phyloP scores from a whole-genome alignment of 441 rosid genomes.

The Pelargonium australe region DNA sequence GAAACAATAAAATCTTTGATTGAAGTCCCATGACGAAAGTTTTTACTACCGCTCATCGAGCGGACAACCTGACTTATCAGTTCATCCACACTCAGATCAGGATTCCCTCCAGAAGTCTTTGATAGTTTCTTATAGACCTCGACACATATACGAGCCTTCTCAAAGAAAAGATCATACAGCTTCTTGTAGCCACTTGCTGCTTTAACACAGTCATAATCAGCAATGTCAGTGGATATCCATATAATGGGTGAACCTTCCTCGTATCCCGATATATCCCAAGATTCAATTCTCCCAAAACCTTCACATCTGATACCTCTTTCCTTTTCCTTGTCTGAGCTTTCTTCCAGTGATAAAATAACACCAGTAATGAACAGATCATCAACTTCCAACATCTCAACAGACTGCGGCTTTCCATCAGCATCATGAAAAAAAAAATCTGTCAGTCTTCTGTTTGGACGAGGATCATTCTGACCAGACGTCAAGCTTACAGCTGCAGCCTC shows the following conservation, averaged over 20 bases:
- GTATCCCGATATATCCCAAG: constrained; percentile 79
- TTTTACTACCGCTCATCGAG: constrained; percentile 53
- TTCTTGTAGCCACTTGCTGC: constrained; percentile 54
- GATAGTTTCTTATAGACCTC: constrained; percentile 68
- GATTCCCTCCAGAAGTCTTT: constrained; percentile 52
- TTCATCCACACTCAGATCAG: constrained; percentile 59
- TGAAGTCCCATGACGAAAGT: constrained; percentile 44
- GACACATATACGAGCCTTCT: constrained; percentile 54
- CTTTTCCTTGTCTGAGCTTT: constrained; percentile 34
- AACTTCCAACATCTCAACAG: constrained; percentile 71
- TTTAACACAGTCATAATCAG: constrained; percentile 66
- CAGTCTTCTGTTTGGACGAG: constrained; percentile 55
- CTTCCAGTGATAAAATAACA: constrained; percentile 51
- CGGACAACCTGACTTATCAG: constrained; percentile 65
- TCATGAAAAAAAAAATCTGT: constrained; percentile 56
- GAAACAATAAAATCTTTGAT: constrained; percentile 57
- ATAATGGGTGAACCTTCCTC: constrained; percentile 67
- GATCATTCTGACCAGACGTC: constrained; percentile 32
- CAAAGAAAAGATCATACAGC: constrained; percentile 44
- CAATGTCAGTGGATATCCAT: constrained; percentile 65
- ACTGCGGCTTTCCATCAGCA: constrained; percentile 35
- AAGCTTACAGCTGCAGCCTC: constrained; percentile 25
- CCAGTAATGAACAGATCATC: constrained; percentile 55
- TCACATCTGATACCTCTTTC: constrained; percentile 45
- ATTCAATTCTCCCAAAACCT: constrained; percentile 57